Conservation (phyloP, 352 stramenopile genomes). For the Globisporangium paroecandrum region DNA sequence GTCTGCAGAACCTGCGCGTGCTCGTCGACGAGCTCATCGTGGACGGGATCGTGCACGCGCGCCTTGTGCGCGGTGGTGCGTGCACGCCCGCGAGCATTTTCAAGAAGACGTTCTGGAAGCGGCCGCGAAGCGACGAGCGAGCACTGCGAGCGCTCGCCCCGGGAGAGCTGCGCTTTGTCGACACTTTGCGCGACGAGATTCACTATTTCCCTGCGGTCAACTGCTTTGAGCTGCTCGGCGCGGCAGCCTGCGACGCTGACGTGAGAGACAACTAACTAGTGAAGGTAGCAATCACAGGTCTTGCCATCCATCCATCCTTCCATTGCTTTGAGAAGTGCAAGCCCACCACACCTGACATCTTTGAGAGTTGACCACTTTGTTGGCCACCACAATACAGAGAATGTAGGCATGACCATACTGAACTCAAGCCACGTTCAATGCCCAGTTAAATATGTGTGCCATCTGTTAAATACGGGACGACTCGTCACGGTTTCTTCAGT, state of each 20-base stretch:
- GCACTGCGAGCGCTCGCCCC: constrained; percentile 26
- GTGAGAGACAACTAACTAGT: constrained; percentile 8
- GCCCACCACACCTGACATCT: too few species aligned
- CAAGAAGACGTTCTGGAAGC: constrained; percentile 6
- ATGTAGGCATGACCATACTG: too few species aligned
- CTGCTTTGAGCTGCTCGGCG: constrained; percentile 73
- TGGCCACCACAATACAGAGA: too few species aligned
- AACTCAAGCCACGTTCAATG: too few species aligned
- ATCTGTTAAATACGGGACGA: too few species aligned
- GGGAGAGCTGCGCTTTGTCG: constrained; percentile 46
- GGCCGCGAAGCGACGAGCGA: constrained; percentile 10
- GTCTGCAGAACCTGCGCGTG: constrained; percentile 63
- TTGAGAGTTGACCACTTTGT: too few species aligned
- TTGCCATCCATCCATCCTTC: background rate
- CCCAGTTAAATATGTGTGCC: too few species aligned
- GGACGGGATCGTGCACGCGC: constrained; percentile 60
- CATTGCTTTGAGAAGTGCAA: too few species aligned
- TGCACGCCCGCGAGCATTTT: constrained; percentile 30
- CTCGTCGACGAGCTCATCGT: constrained; percentile 65
- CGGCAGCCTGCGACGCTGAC: constrained; percentile 53
- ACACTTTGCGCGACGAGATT: constrained; percentile 44
- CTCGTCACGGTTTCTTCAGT: too few species aligned
- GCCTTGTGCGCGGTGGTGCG: constrained; percentile 26
- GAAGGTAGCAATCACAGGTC: background rate
- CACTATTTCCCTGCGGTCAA: constrained; percentile 77